Base-by-base conservation (phyloP, 2,329 filamentous ascomycete genomes). In the Aspergillus viridinutans region DNA sequence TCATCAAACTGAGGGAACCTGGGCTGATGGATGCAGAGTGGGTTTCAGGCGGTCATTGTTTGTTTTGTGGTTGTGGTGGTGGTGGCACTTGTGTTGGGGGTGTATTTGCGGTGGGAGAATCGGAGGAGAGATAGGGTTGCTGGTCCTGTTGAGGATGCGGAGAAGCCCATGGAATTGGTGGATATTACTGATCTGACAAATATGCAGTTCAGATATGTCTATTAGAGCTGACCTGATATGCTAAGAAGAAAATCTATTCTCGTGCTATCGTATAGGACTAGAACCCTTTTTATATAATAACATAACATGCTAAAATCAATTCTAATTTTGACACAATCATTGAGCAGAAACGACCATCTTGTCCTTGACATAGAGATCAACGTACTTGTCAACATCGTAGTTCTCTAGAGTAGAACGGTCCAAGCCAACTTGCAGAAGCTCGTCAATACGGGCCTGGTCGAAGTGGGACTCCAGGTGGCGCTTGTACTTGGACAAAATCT, bases 401-500 rank as follows among this genome's bases (percentile, higher is more conserved):
- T 81, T 78, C 79, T 96, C 90, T 55, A 97, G 79, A 76, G 83
- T 86, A 76, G 87, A 84, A 58, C 81, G 78, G 74, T 96, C 85
- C 76, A 88, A 85, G 66, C 90, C 89, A 53, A 97, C 80, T 64
- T 90, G 83, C 52, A 97, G 83, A 54, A 99, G 83, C 79, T 94
- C 82, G 78, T 93, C 84, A 52, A 97, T 90, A 71, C 87, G 86
- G 50, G 83, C 81, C 72, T 90, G 83, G 59, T 85, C 80, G 76
- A 89, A 95, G 80, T 97, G 93, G 54, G 89, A 90, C 68, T 83
- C 84, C 52, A 97, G 80, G 78, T 99, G 94, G 74, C 90, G 87
- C 87, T 92, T 89, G 82, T 91, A 99, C 83, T 99, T 99, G 76
- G 86, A 87, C 67, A 97, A 80, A 67, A 99, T 97, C 78, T 96